Evolutionary conservation across 192 early-diverging fungal genomes (phyloP), one percentile per base, ranked within the genome.

Genomic region (Rhizophagus clarus): DNA sequence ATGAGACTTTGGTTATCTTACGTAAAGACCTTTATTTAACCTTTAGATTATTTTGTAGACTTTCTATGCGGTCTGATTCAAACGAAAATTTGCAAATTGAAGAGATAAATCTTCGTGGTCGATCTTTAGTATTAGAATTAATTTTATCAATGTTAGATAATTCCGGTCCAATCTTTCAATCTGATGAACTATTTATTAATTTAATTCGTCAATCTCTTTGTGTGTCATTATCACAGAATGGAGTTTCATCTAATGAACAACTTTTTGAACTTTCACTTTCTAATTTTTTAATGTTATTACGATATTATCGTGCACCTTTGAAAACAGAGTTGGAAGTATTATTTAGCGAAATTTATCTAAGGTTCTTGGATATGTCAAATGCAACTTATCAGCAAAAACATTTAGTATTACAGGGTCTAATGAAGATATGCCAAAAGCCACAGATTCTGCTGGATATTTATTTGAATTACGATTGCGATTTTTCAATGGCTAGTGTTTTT

Each of bases 381-480:
- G 88, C 86, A 14, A 89, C 91, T 12, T 75, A 89, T 81, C 62
- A 86, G 26, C 96, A 97, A 84, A 91, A 95, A 61, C 88, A 88
- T 8, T 93, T 93, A 24, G 83, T 98, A 61, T 83, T 98, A 34
- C 92, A 92, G 82, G 86, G 91, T 9, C 85, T 98, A 42, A 83
- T 84, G 29, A 87, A 92, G 31, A 90, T 97, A 32, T 86, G 95
- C 62, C 82, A 88, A 47, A 92, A 94, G 37, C 93, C 95, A 26
- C 88, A 91, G 62, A 84, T 94, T 20, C 85, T 97, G 3, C 94
- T 98, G 20, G 96, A 98, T 79, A 89, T 98, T 72, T 98, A 96
- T 76, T 88, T 98, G 17, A 98, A 98, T 87, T 97, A 96, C 82
- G 96, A 98, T 83, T 98, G 96, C 80, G 91, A 94, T 74, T 86